Conservation (phyloP, 23 red algal genomes). For the Pyropia yezoensis region DNA sequence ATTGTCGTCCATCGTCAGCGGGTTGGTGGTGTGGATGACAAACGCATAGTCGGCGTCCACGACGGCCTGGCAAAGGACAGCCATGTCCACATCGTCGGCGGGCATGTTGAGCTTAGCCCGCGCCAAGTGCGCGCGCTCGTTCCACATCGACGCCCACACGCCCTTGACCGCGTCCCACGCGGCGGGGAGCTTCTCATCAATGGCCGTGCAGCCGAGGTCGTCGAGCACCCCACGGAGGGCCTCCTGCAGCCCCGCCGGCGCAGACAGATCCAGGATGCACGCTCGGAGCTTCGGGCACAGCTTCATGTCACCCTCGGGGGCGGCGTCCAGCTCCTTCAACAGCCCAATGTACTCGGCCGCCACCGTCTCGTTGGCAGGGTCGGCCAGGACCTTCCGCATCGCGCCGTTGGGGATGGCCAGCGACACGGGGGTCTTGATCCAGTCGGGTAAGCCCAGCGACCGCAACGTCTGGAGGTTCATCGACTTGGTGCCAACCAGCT, state of each 20-base stretch:
- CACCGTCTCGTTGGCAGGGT: constrained; percentile 34
- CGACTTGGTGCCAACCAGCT: constrained; percentile 78
- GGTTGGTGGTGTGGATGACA: constrained; percentile 81
- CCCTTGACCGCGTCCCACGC: constrained; percentile 70
- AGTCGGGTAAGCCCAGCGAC: constrained; percentile 61
- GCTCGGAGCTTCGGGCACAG: constrained; percentile 52
- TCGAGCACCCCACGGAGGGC: constrained; percentile 64
- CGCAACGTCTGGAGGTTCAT: constrained; percentile 58
- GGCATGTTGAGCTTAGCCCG: constrained; percentile 54
- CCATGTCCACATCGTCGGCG: constrained; percentile 87
- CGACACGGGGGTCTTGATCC: constrained; percentile 72
- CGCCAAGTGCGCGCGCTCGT: constrained; percentile 85
- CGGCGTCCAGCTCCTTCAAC: constrained; percentile 21
- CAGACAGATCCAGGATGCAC: constrained; percentile 41
- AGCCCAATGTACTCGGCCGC: constrained; percentile 48
- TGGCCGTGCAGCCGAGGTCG: constrained; percentile 43
- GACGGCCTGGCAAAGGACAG: constrained; percentile 78
- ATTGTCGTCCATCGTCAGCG: constrained; percentile 33
- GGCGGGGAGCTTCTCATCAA: constrained; percentile 33
- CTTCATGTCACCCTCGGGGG: constrained; percentile 42
- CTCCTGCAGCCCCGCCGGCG: constrained; percentile 54
- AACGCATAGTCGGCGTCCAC: constrained; percentile 90
- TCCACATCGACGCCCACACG: constrained; percentile 93
- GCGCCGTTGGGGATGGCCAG: constrained; percentile 69
- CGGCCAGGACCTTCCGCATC: constrained; percentile 66